These are phyloP conservation scores for Groenewaldozyma tartarivorans DNA, from an alignment of 805 yeast genomes.

Conservation along the genomic window DNA sequence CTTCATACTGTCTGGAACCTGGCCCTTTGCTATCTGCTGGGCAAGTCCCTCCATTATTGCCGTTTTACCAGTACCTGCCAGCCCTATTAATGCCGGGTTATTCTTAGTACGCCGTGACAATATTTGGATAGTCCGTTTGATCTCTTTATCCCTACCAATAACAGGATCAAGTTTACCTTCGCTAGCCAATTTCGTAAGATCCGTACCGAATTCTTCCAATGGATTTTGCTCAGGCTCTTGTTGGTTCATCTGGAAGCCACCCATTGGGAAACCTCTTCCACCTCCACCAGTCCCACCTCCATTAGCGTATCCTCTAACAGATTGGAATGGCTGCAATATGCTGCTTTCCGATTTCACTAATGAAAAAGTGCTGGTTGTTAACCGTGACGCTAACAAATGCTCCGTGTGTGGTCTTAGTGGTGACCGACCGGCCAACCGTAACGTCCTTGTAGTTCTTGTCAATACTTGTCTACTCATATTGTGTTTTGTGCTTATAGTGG, in stretches of 20 bases:
- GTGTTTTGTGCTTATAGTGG: too few species aligned
- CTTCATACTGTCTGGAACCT: conserved; percentile 91
- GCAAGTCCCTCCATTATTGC: conserved; percentile 96
- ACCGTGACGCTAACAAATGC: too few species aligned
- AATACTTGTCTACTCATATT: too few species aligned
- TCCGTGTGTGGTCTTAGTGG: too few species aligned
- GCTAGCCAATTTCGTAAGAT: conserved; percentile 75
- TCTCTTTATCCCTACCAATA: conserved; percentile 94
- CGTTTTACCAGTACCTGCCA: conserved; percentile 98
- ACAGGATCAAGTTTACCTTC: conserved; percentile 94
- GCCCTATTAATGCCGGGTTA: conserved; percentile 90
- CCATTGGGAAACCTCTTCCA: conserved; percentile 9
- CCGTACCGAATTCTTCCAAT: conserved; percentile 73
- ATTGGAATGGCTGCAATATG: too few species aligned
- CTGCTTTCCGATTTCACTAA: too few species aligned
- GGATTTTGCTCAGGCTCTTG: conserved; percentile 43
- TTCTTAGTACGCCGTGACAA: conserved; percentile 88
- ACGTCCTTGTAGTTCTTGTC: too few species aligned
- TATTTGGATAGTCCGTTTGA: conserved; percentile 84
- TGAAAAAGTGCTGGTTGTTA: too few species aligned
- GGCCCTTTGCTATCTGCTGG: conserved; percentile 81
- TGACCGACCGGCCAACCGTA: too few species aligned
- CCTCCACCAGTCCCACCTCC: conserved; percentile 9
- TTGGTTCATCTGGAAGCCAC: conserved; percentile 8
- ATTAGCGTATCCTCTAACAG: conserved; percentile 7